Evolutionary conservation across 768 basidiomycete species (phyloP).

Genomic region (Psilocybe subaeruginosa): DNA sequence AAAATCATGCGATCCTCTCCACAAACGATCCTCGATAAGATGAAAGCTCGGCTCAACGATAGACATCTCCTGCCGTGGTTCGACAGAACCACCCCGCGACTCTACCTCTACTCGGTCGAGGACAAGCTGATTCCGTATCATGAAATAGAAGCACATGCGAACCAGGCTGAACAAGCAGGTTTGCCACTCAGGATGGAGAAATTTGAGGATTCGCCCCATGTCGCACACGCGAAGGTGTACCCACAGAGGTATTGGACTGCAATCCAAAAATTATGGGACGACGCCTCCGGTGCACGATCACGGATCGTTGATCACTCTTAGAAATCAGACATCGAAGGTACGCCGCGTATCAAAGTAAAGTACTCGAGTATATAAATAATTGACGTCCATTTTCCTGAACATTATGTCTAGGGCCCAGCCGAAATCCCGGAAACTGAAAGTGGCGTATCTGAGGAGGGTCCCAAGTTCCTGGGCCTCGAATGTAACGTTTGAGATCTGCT

Average conservation of each 20-base stretch:
- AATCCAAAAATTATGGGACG: slow-evolving; percentile 39
- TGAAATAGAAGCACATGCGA: slow-evolving; percentile 40
- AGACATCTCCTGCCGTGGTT: slow-evolving; percentile 43
- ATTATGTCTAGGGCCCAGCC: background rate
- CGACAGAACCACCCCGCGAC: slow-evolving; percentile 36
- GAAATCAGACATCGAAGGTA: background rate
- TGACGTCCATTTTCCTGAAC: background rate
- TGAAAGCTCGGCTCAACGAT: slow-evolving; percentile 31
- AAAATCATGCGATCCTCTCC: slow-evolving; percentile 25
- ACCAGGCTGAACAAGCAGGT: slow-evolving; percentile 32
- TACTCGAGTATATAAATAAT: too few relatives aligned
- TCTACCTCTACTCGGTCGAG: slow-evolving; percentile 48
- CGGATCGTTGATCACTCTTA: background rate
- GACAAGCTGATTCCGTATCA: slow-evolving; percentile 41
- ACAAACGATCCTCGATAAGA: slow-evolving; percentile 25
- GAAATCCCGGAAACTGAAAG: background rate
- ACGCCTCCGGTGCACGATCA: slow-evolving; percentile 18
- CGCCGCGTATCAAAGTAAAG: background rate
- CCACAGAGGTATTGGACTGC: slow-evolving; percentile 48
- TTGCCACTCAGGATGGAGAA: slow-evolving; percentile 34
- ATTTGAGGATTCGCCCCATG: slow-evolving; percentile 47
- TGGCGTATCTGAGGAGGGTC: background rate
- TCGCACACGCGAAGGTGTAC: slow-evolving; percentile 45
- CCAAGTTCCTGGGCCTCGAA: background rate
- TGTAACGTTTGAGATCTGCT: background rate